phyloP scores from a whole-genome alignment of 2,329 filamentous ascomycete species.

The Pseudogymnoascus sp. region DNA sequence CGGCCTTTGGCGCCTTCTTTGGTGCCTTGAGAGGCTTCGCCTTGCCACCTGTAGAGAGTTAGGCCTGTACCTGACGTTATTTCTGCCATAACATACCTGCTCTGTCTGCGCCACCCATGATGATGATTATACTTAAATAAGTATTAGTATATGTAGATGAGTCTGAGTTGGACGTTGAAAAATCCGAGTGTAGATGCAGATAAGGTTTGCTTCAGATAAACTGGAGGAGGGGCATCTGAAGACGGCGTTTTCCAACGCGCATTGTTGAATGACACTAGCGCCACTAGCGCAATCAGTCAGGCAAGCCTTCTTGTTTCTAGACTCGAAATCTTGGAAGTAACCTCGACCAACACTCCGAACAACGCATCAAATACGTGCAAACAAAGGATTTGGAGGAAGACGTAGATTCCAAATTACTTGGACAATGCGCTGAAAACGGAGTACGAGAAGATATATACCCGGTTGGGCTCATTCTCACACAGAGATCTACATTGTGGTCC shows the following conservation, averaged over 20 bases:
- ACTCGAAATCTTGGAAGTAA: slow-evolving; percentile 7
- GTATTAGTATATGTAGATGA: slow-evolving; percentile 8
- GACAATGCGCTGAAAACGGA: slow-evolving; percentile 26
- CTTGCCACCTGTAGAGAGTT: slow-evolving; percentile 57
- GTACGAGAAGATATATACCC: slow-evolving; percentile 29
- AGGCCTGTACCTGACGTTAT: slow-evolving; percentile 17
- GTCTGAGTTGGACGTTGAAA: slow-evolving; percentile 7
- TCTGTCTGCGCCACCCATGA: slow-evolving; percentile 59
- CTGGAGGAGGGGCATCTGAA: slow-evolving; percentile 8
- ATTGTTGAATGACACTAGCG: slow-evolving; percentile 5
- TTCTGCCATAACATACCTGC: slow-evolving; percentile 42
- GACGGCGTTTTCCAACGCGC: slow-evolving; percentile 4
- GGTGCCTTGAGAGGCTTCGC: slow-evolving; percentile 77
- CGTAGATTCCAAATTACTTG: slow-evolving; percentile 2
- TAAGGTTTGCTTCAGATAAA: slow-evolving; percentile 11
- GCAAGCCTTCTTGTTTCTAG: slow-evolving; percentile 2
- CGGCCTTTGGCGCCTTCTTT: slow-evolving; percentile 69
- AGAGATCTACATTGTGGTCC: slow-evolving; percentile 28
- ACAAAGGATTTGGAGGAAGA: background rate
- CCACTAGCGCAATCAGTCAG: background rate
- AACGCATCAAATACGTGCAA: background rate
- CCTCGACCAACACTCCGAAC: background rate
- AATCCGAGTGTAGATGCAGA: slow-evolving; percentile 3
- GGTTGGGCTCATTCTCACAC: slow-evolving; percentile 32
- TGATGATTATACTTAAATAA: slow-evolving; percentile 20